Percentiles rank a stretch among this genome's conserved stretches.
phyloP scores from a whole-genome alignment of 371 early-diverging fungal species.

The Mortierella sp. region DNA sequence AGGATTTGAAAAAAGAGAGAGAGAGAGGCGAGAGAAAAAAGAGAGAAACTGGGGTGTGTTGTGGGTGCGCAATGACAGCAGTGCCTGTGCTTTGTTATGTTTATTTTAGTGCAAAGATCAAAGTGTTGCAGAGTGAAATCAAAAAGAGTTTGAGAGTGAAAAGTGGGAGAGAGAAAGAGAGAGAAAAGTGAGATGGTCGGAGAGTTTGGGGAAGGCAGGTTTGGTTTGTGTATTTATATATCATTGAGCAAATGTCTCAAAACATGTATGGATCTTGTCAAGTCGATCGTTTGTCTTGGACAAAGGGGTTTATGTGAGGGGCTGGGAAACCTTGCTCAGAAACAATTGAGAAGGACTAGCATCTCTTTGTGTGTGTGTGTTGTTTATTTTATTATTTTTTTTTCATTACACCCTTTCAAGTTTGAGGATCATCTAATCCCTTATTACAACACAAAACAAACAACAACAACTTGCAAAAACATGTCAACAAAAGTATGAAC shows the following conservation, averaged over 20 bases:
- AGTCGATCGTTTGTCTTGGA: slow-evolving; percentile 9
- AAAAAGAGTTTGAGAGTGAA: slow-evolving; percentile 5
- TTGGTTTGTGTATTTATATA: slow-evolving; percentile 11
- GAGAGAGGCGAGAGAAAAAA: neutral
- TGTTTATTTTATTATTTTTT: neutral
- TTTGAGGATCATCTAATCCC: too few species aligned
- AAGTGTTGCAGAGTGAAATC: slow-evolving; percentile 6
- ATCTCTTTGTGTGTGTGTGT: neutral
- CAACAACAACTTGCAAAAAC: neutral
- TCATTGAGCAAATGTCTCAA: slow-evolving; percentile 21
- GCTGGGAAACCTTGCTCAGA: slow-evolving; percentile 6
- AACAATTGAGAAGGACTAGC: neutral
- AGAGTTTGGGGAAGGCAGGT: neutral
- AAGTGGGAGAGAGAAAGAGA: neutral
- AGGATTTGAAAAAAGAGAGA: neutral
- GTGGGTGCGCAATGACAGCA: neutral
- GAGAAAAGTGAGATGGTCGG: slow-evolving; percentile 1
- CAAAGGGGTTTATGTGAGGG: slow-evolving; percentile 4
- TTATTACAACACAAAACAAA: too few species aligned
- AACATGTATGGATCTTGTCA: neutral
- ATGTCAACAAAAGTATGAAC: neutral
- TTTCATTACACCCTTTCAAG: too few species aligned
- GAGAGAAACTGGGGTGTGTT: neutral
- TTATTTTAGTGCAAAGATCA: neutral
- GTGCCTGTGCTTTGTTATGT: slow-evolving; percentile 5